Evolutionary conservation across 2,329 filamentous ascomycete species (phyloP), one percentile per base, ranked within the genome.

Genomic region (Verticillium isaacii): DNA sequence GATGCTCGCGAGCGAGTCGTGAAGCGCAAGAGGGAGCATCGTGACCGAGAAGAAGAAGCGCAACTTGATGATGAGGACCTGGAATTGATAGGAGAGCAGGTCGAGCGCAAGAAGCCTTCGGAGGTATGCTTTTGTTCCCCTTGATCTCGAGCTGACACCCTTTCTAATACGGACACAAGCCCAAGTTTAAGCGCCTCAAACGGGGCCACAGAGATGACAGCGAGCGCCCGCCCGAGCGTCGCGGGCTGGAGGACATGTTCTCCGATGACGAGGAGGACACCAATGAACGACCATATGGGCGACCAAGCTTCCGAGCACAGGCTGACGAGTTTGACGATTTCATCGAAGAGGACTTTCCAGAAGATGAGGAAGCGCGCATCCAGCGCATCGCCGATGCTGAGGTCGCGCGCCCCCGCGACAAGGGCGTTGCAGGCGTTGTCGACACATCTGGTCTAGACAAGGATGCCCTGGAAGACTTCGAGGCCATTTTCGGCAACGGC

Each of bases 101-200:
- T 52, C 72, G 85, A 90, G 69, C 85, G 86, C 23, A 87, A 88
- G 69, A 80, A 87, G 34, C 80, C 87, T 56, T 77, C 88, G 65
- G 87, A 94, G 84, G 91, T 93, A 85, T 67, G 81, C 68, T 45
- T n/a, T 23, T 41, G 57, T 14, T 19, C 52, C 25, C 34, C 29
- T n/a, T 12, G 39, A 29, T 56, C 56, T 62, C 17, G 11, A n/a
- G 29, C 29, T 57, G 11, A 34, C 6, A 9, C 41, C 37, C 37
- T 55, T 23, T 34, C 69, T 74, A 57, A 73, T 62, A 54, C 50
- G 29, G 60, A 58, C 37, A 57, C 2, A 66, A 96, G 89, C 89
- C 89, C 68, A 96, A 97, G 73, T 96, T 96, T 82, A 99, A 99
- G 78, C 91, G 95, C 50, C 86, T 99, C 61, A 99, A 98, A 82